Evolutionary conservation across 2,329 filamentous ascomycete species (phyloP).

Genomic region (Zelopaecilomyces penicillatus): DNA sequence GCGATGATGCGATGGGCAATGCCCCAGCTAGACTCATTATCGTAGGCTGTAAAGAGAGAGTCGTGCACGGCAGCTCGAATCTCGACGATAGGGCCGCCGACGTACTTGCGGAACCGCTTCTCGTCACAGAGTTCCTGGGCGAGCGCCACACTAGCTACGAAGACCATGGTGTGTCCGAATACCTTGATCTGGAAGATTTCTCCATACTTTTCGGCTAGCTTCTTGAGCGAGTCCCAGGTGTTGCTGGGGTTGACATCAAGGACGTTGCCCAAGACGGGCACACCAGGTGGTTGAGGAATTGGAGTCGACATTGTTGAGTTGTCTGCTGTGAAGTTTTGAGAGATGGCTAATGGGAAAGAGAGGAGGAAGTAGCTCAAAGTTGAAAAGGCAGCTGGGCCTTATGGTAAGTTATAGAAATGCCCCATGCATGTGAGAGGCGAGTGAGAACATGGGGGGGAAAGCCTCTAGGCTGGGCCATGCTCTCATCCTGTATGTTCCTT

Average conservation of each 20-base stretch:
- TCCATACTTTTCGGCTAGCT: conserved; percentile 25
- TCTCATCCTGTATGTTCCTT: too few species aligned
- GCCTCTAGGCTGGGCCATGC: too few species aligned
- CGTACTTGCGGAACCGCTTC: conserved; percentile 45
- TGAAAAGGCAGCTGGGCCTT: too few species aligned
- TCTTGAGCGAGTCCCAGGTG: conserved; percentile 28
- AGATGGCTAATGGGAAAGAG: neutral
- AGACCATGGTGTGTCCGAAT: conserved; percentile 27
- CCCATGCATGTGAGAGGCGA: too few species aligned
- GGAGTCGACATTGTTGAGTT: conserved; percentile 21
- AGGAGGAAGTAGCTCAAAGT: too few species aligned
- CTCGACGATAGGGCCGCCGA: conserved; percentile 44
- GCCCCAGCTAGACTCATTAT: conserved; percentile 40
- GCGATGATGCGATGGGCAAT: conserved; percentile 45
- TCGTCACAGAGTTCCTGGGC: conserved; percentile 44
- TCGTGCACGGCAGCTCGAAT: conserved; percentile 43
- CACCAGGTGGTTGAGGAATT: conserved; percentile 26
- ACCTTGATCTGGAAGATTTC: conserved; percentile 32
- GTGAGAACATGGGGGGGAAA: too few species aligned
- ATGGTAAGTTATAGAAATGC: too few species aligned
- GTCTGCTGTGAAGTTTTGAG: neutral
- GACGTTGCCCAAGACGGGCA: conserved; percentile 30
- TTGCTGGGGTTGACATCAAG: conserved; percentile 27
- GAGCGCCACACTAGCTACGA: conserved; percentile 40
- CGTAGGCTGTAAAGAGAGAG: conserved; percentile 43